These are phyloP conservation scores for Kwoniella mangroviensis DNA, from an alignment of 768 basidiomycete species.

Conservation along the genomic window DNA sequence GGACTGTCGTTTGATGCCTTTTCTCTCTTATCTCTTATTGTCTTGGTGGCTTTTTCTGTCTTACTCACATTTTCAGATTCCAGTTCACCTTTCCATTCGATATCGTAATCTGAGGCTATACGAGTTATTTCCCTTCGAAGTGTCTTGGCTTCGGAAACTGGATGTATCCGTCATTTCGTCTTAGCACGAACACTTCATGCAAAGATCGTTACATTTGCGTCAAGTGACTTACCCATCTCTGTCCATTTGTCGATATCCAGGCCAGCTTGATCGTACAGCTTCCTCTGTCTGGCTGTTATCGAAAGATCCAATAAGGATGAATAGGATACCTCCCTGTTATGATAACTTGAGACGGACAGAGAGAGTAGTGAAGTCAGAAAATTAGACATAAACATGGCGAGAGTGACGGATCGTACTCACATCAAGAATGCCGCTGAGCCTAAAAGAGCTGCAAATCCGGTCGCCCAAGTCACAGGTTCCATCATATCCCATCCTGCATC, in stretches of 20 bases:
- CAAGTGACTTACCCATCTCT: conserved; percentile 58
- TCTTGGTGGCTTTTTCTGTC: conserved; percentile 1
- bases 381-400: no score
- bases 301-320: conserved; percentile 68
- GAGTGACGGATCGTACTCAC: conserved; percentile 20
- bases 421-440: conserved; percentile 43
- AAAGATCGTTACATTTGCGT: not conserved
- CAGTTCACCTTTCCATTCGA: conserved; percentile 59
- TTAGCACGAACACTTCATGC: no score
- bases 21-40: not conserved
- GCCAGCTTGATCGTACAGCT: conserved; percentile 65
- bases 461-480: conserved; percentile 63
- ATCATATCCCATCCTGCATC: conserved; percentile 63
- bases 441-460: conserved; percentile 44
- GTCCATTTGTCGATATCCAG: conserved; percentile 69
- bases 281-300: conserved; percentile 65
- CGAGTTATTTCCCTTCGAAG: conserved; percentile 65
- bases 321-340: conserved; percentile 64
- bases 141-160: conserved; percentile 63
- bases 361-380: not conserved
- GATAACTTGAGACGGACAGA: conserved; percentile 26
- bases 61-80: conserved; percentile 36
- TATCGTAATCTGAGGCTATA: conserved; percentile 70
- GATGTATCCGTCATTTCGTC: conserved; percentile 2
- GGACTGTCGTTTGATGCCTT: not conserved